A percentile compares a stretch with the other conserved stretches of the same genome.
Conservation (phyloP, 1,284 basidiomycete species). For the Cronartium quercuum region DNA sequence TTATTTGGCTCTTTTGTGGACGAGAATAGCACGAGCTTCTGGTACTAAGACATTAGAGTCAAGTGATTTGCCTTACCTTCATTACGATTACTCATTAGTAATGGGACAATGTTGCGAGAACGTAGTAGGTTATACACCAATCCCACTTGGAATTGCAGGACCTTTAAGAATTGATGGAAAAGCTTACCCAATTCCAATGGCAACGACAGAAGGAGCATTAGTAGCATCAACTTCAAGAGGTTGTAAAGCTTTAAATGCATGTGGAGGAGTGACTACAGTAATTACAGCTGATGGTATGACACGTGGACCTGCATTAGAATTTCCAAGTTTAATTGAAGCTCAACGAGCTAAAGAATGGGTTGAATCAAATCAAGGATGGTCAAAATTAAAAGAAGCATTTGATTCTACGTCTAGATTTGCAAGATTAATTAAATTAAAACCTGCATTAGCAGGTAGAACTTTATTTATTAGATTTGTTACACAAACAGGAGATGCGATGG, state of each 20-base stretch:
- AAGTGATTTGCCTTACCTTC: constrained; percentile 72
- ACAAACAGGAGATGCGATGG: constrained; percentile 96
- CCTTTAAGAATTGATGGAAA: constrained; percentile 86
- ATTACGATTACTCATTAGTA: constrained; percentile 91
- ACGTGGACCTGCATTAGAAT: constrained; percentile 93
- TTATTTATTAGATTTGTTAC: constrained; percentile 94
- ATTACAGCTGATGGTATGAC: constrained; percentile 95
- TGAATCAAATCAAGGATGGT: constrained; percentile 73
- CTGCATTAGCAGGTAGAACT: constrained; percentile 79
- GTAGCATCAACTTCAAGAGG: constrained; percentile 96
- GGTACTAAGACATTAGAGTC: constrained; percentile 75
- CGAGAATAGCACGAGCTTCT: constrained; percentile 64
- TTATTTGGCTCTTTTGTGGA: not conserved
- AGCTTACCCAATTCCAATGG: constrained; percentile 90
- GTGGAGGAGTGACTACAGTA: constrained; percentile 90
- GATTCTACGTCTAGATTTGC: constrained; percentile 91
- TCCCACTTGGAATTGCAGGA: constrained; percentile 94
- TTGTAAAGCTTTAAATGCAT: constrained; percentile 93
- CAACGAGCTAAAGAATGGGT: constrained; percentile 84
- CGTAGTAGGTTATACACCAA: constrained; percentile 92
- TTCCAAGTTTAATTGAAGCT: constrained; percentile 72
- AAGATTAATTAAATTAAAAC: constrained; percentile 71
- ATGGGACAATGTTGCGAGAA: constrained; percentile 99
- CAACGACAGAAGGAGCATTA: constrained; percentile 95
- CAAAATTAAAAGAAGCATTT: constrained; percentile 73